Percentiles rank a stretch among this genome's conserved stretches.
Conservation (phyloP, 2,329 filamentous ascomycete species). For the Colletotrichum gigasporum region DNA sequence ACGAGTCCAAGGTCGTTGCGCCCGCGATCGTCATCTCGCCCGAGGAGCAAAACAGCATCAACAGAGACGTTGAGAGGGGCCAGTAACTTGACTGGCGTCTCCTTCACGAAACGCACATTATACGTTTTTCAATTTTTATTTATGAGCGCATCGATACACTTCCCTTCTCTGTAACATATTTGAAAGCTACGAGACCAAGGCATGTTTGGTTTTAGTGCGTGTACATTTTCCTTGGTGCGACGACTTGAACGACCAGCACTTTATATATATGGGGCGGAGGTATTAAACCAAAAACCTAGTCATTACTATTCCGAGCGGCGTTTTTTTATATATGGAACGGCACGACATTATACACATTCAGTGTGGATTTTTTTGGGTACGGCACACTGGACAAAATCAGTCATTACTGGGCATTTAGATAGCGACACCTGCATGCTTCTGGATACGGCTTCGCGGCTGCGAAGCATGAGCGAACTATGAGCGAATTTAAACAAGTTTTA, state of each 20-base stretch:
- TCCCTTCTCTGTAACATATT: not conserved
- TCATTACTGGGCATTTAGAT: constrained; percentile 18
- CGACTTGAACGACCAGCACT: constrained; percentile 21
- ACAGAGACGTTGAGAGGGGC: constrained; percentile 21
- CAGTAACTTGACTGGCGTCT: not conserved
- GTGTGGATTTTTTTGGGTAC: constrained; percentile 6
- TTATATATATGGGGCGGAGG: constrained; percentile 5
- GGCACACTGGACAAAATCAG: constrained; percentile 15
- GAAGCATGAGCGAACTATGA: not conserved
- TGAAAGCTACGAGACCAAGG: constrained; percentile 19
- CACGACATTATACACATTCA: not conserved
- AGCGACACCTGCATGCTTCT: constrained; percentile 6
- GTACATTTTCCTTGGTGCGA: constrained; percentile 5
- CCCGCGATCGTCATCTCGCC: constrained; percentile 23
- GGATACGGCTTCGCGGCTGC: not conserved
- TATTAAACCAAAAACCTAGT: not conserved
- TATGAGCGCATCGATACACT: not conserved
- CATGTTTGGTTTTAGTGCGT: not conserved
- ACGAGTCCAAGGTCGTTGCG: constrained; percentile 8
- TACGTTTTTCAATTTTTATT: not conserved
- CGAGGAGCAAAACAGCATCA: not conserved
- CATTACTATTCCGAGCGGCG: not conserved
- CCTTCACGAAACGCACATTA: not conserved
- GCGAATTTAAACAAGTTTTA: not conserved
- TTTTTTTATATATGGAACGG: not conserved